Conservation (phyloP, 208 protist genomes). For the Vickermania spadyakhi region DNA sequence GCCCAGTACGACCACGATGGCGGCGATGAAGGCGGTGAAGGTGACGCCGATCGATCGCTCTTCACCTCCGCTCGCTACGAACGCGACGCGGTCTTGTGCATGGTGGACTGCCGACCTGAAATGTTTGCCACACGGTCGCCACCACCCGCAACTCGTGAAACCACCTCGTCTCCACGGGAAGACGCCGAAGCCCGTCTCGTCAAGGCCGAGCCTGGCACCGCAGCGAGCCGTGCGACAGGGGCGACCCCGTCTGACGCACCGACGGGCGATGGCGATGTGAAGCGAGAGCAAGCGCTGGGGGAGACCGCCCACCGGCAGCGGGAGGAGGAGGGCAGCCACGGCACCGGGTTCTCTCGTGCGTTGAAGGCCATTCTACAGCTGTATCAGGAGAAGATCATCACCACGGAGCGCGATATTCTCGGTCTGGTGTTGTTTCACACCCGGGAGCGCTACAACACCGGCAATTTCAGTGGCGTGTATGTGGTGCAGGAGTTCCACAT, state of each 20-base stretch:
- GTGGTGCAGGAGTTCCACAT: slow-evolving; percentile 33
- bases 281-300: background rate
- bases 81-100: slow-evolving; percentile 58
- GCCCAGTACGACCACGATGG: slow-evolving; percentile 8
- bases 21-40: slow-evolving; percentile 8
- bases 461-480: slow-evolving; percentile 48
- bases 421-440: slow-evolving; percentile 77
- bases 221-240: background rate
- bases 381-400: slow-evolving; percentile 57
- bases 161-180: background rate
- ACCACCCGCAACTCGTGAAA: background rate
- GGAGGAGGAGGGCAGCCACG: slow-evolving; percentile 6
- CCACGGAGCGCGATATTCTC: slow-evolving; percentile 36
- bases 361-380: slow-evolving; percentile 37
- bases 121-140: slow-evolving; percentile 30
- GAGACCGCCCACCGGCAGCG: background rate
- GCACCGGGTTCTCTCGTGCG: slow-evolving; percentile 31
- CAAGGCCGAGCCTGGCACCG: background rate
- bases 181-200: background rate
- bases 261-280: background rate
- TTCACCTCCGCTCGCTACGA: slow-evolving; percentile 12
- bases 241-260: background rate
- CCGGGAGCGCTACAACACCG: slow-evolving; percentile 12
- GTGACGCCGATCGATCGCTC: slow-evolving; percentile 4
- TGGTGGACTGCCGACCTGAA: slow-evolving; percentile 51